phyloP scores from a whole-genome alignment of 345 rosid genomes.

The Melaleuca alternifolia region DNA sequence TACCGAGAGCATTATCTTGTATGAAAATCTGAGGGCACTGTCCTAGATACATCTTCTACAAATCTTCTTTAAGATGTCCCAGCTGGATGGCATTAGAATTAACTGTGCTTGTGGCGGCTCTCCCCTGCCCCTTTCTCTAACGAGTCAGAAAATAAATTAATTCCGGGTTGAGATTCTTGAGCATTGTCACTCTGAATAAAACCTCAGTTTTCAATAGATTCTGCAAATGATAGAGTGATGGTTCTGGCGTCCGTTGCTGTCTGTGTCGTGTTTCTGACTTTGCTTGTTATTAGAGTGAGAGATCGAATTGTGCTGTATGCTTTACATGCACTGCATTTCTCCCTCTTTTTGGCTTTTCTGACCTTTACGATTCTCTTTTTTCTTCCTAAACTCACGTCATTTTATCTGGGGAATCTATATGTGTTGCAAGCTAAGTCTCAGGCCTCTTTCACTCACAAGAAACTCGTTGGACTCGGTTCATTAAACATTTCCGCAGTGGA shows the following conservation, averaged over 20 bases:
- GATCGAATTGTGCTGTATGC: conserved; percentile 7
- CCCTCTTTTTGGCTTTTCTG: not conserved
- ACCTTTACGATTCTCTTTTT: conserved; percentile 1
- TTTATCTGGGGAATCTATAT: not conserved
- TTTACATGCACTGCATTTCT: not conserved
- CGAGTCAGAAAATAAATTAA: not conserved
- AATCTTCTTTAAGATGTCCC: not conserved
- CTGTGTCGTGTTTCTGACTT: conserved; percentile 24
- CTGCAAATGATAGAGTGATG: not conserved
- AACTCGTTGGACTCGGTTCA: not conserved
- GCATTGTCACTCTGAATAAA: not conserved
- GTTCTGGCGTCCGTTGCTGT: conserved; percentile 1
- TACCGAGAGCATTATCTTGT: not conserved
- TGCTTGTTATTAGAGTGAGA: conserved; percentile 19
- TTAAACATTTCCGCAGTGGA: not conserved
- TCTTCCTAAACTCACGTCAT: not conserved
- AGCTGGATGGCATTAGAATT: not conserved
- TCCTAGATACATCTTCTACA: not conserved
- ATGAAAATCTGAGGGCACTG: not conserved
- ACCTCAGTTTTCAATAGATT: not conserved
- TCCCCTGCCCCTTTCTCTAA: not conserved
- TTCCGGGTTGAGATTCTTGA: not conserved
- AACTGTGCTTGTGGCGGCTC: not conserved
- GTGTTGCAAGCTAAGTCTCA: not conserved
- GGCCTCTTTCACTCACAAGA: not conserved